Percentiles rank a stretch among this genome's conserved stretches.
Conservation (phyloP, 1,284 basidiomycete species). For the Puccinia novopanici region DNA sequence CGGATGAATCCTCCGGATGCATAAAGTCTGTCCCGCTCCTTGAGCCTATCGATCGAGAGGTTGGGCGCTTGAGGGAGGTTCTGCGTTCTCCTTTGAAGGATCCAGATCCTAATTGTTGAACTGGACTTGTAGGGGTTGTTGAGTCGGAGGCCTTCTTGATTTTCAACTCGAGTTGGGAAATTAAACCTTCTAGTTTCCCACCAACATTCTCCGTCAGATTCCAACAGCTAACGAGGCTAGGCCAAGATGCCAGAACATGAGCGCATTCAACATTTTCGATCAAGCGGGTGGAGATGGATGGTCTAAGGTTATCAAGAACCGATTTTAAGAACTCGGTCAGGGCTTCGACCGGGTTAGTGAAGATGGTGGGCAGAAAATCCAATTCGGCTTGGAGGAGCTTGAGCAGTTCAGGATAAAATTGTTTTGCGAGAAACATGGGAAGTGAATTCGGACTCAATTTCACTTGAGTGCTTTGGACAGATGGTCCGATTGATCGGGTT, state of each 20-base stretch:
- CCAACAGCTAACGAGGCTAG: conserved; percentile 48
- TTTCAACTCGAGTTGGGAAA: conserved; percentile 56
- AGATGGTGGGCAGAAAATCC: conserved; percentile 74
- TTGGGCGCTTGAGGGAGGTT: conserved; percentile 35
- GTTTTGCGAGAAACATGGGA: conserved; percentile 67
- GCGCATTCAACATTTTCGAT: conserved; percentile 68
- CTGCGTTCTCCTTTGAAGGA: conserved; percentile 58
- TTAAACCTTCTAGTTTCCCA: conserved; percentile 54
- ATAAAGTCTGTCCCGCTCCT: conserved; percentile 14
- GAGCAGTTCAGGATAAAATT: conserved; percentile 72
- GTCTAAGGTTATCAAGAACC: conserved; percentile 73
- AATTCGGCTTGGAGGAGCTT: conserved; percentile 72
- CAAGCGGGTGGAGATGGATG: conserved; percentile 76
- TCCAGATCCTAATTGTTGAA: conserved; percentile 59
- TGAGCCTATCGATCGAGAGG: conserved; percentile 26
- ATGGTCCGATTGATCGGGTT: background rate
- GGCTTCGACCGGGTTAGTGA: conserved; percentile 73
- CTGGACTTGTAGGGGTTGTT: conserved; percentile 67
- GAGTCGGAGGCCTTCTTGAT: conserved; percentile 57
- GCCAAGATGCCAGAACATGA: conserved; percentile 59
- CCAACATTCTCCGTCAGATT: conserved; percentile 33
- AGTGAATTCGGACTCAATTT: conserved; percentile 60
- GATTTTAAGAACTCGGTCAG: conserved; percentile 78
- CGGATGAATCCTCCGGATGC: conserved; percentile 15
- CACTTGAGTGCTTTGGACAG: conserved; percentile 26